Evolutionary conservation across 2,329 filamentous ascomycete species (phyloP).

Genomic region (Penicillium sp.): DNA sequence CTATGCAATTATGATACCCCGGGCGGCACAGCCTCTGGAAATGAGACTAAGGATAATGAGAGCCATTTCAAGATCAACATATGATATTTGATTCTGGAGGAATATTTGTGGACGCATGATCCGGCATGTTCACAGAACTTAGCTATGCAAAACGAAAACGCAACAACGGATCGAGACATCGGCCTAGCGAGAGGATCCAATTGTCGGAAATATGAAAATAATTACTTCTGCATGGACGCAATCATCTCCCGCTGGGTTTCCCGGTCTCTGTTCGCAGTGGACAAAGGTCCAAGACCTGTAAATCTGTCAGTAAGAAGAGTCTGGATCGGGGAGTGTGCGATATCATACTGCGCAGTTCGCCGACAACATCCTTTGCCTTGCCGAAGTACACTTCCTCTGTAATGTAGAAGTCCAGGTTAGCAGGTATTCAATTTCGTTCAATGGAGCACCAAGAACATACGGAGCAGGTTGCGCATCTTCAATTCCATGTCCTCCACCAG

Average conservation of each 20-base stretch:
- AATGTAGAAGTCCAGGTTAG: constrained; percentile 17
- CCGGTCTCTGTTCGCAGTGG: constrained; percentile 79
- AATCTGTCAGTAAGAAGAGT: constrained; percentile 13
- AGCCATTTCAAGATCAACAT: constrained; percentile 9
- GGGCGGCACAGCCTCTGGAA: neutral
- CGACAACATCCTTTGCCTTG: constrained; percentile 98
- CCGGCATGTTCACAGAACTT: constrained; percentile 16
- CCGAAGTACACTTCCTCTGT: constrained; percentile 96
- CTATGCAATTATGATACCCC: constrained; percentile 15
- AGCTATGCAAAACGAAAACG: constrained; percentile 20
- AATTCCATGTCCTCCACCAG: constrained; percentile 75
- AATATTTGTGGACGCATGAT: constrained; percentile 7
- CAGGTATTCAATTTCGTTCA: neutral
- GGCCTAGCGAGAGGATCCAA: constrained; percentile 9
- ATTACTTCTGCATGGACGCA: constrained; percentile 54
- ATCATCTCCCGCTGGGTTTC: constrained; percentile 90
- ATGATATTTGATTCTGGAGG: neutral
- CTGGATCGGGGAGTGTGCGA: neutral
- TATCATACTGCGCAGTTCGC: constrained; percentile 77
- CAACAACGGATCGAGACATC: constrained; percentile 13
- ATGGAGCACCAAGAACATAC: neutral
- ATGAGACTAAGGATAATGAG: constrained; percentile 1
- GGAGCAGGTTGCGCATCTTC: constrained; percentile 40
- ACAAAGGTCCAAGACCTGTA: constrained; percentile 70
- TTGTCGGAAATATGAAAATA: neutral